A percentile compares a stretch with the other conserved stretches of the same genome.
These are phyloP conservation scores for Trichoderma sp. DNA, from an alignment of 2,329 filamentous ascomycete species.

Conservation along the genomic window DNA sequence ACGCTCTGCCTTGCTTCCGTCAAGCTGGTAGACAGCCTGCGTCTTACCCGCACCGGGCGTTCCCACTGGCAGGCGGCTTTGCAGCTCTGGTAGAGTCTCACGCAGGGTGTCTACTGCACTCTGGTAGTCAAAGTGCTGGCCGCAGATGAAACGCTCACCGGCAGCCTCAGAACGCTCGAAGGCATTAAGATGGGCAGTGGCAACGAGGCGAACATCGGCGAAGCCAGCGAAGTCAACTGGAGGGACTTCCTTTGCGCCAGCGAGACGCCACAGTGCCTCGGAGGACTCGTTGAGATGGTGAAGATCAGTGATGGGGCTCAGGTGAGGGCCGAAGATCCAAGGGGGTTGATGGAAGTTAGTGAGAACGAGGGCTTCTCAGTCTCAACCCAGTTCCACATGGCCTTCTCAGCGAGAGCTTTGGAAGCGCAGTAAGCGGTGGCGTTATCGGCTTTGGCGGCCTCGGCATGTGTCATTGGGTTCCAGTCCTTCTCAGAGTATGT, in stretches of 20 bases:
- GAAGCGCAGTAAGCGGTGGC: slow-evolving; percentile 30
- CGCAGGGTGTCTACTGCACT: slow-evolving; percentile 55
- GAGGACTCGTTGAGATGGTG: slow-evolving; percentile 26
- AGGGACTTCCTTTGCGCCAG: slow-evolving; percentile 24
- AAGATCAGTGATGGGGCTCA: slow-evolving; percentile 21
- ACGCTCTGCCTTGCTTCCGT: slow-evolving; percentile 38
- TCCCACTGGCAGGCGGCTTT: slow-evolving; percentile 24
- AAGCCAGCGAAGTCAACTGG: slow-evolving; percentile 40
- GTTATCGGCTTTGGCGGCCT: slow-evolving; percentile 24
- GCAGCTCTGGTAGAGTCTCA: slow-evolving; percentile 53
- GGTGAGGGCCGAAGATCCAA: slow-evolving; percentile 62
- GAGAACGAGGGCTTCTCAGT: slow-evolving; percentile 52
- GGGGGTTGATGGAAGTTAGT: slow-evolving; percentile 62
- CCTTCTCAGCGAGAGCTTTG: slow-evolving; percentile 63
- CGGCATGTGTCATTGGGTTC: slow-evolving; percentile 33
- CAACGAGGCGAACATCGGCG: slow-evolving; percentile 61
- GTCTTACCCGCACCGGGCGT: slow-evolving; percentile 22
- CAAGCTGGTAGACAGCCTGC: slow-evolving; percentile 44
- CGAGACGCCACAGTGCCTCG: slow-evolving; percentile 24
- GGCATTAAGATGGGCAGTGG: slow-evolving; percentile 60
- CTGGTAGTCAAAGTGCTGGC: slow-evolving; percentile 62
- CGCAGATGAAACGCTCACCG: slow-evolving; percentile 63
- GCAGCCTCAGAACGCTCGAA: slow-evolving; percentile 56
- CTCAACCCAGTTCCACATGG: slow-evolving; percentile 57
- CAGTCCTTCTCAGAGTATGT: slow-evolving; percentile 32